Conservation (phyloP, 2,329 filamentous ascomycete genomes). For the Juglanconis oblonga region DNA sequence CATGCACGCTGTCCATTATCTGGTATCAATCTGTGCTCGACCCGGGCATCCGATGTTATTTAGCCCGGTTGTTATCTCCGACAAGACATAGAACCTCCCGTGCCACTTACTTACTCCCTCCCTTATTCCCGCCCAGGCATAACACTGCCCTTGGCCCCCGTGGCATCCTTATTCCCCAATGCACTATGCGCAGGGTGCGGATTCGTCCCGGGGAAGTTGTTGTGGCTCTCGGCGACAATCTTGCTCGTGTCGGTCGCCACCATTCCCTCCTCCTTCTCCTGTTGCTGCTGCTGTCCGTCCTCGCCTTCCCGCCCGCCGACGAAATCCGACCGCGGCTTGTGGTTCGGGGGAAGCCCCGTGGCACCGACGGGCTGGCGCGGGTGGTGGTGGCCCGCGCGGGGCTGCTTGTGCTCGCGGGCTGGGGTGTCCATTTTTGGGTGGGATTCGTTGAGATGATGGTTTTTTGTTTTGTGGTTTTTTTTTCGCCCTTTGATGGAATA, state of each 20-base stretch:
- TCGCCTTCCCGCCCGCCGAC: background rate
- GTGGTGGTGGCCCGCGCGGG: constrained; percentile 16
- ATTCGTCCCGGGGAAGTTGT: constrained; percentile 22
- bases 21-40: too few relatives aligned
- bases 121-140: constrained; percentile 10
- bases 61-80: too few relatives aligned
- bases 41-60: too few relatives aligned
- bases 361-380: constrained; percentile 17
- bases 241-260: background rate
- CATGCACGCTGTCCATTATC: too few relatives aligned
- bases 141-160: background rate
- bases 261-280: background rate
- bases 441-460: constrained; percentile 1
- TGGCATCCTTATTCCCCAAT: background rate
- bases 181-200: constrained; percentile 18
- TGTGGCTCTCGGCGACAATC: constrained; percentile 16
- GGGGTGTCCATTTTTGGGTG: background rate
- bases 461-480: too few relatives aligned
- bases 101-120: too few relatives aligned
- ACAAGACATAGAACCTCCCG: too few relatives aligned
- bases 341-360: constrained; percentile 6
- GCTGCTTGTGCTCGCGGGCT: constrained; percentile 4
- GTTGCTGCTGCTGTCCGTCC: background rate
- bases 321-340: background rate
- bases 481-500: too few relatives aligned